Percentiles rank a stretch among this genome's conserved stretches.
These are phyloP conservation scores for Botrytis sinoallii DNA, from an alignment of 2,329 filamentous ascomycete species.

Conservation along the genomic window DNA sequence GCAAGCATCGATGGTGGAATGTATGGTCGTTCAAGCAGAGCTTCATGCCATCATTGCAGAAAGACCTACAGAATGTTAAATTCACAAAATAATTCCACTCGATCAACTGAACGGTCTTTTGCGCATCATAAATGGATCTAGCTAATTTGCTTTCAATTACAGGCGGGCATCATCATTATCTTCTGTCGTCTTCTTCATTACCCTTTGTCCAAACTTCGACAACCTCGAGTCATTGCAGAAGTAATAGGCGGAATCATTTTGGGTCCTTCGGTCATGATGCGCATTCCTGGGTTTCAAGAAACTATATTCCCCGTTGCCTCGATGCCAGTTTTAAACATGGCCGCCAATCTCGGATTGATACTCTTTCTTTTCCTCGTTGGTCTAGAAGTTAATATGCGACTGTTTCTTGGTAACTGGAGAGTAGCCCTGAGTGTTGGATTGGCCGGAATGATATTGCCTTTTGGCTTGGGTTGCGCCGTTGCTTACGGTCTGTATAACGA, in stretches of 20 bases:
- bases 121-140: neutral
- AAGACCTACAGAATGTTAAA: neutral
- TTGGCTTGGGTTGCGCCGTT: slow-evolving; percentile 76
- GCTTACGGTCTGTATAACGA: slow-evolving; percentile 77
- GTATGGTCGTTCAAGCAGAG: neutral
- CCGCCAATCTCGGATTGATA: slow-evolving; percentile 79
- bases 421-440: slow-evolving; percentile 74
- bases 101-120: neutral
- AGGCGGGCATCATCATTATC: slow-evolving; percentile 71
- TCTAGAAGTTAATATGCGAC: slow-evolving; percentile 78
- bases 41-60: neutral
- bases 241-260: slow-evolving; percentile 82
- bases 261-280: slow-evolving; percentile 83
- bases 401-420: slow-evolving; percentile 76
- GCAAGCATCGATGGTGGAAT: neutral
- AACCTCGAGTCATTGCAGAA: slow-evolving; percentile 80
- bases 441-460: slow-evolving; percentile 77
- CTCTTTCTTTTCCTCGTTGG: slow-evolving; percentile 87
- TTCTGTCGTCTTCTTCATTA: slow-evolving; percentile 73
- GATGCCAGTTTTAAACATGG: slow-evolving; percentile 71
- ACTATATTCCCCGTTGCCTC: slow-evolving; percentile 75
- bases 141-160: slow-evolving; percentile 1
- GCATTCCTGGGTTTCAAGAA: slow-evolving; percentile 72
- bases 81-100: neutral
- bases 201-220: slow-evolving; percentile 71